A percentile compares a stretch with the other conserved stretches of the same genome.
phyloP scores from a whole-genome alignment of 1,139 yeast genomes.

The Nakaseomyces uthaithaninus region DNA sequence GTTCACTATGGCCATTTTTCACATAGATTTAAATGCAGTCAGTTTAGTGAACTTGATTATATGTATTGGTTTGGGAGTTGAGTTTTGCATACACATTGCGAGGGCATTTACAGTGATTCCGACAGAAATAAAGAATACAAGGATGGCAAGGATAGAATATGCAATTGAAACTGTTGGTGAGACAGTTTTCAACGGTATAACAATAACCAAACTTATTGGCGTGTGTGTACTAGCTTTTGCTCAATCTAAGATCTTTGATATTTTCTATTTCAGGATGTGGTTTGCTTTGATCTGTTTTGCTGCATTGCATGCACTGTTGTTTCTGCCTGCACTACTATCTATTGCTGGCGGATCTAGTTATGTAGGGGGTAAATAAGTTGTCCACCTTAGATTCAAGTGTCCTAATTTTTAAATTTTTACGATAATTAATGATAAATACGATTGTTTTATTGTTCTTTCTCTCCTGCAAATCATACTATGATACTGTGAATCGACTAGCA shows the following conservation, averaged over 20 bases:
- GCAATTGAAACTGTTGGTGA: slow-evolving; percentile 75
- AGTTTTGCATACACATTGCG: slow-evolving; percentile 82
- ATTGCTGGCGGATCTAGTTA: slow-evolving; percentile 47
- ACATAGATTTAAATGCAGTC: slow-evolving; percentile 78
- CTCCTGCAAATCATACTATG: no score
- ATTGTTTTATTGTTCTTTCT: no score
- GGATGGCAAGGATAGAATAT: slow-evolving; percentile 36
- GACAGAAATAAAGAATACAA: slow-evolving; percentile 27
- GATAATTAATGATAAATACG: no score
- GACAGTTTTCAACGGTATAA: slow-evolving; percentile 82
- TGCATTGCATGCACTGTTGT: slow-evolving; percentile 65
- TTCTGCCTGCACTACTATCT: slow-evolving; percentile 68
- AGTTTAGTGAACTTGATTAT: slow-evolving; percentile 81
- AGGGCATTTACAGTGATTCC: slow-evolving; percentile 57
- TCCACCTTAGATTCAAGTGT: no score
- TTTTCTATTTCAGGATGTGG: slow-evolving; percentile 96
- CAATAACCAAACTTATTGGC: slow-evolving; percentile 83
- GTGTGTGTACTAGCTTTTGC: slow-evolving; percentile 82
- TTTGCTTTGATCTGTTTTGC: slow-evolving; percentile 69
- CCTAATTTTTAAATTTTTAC: no score
- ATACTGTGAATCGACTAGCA: no score
- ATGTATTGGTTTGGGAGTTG: slow-evolving; percentile 88
- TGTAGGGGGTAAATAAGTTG: no score
- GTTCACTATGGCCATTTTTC: slow-evolving; percentile 71
- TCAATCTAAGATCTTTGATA: slow-evolving; percentile 74